Evolutionary conservation across 257 asterid species (phyloP).

Genomic region (Solanum etuberosum): DNA sequence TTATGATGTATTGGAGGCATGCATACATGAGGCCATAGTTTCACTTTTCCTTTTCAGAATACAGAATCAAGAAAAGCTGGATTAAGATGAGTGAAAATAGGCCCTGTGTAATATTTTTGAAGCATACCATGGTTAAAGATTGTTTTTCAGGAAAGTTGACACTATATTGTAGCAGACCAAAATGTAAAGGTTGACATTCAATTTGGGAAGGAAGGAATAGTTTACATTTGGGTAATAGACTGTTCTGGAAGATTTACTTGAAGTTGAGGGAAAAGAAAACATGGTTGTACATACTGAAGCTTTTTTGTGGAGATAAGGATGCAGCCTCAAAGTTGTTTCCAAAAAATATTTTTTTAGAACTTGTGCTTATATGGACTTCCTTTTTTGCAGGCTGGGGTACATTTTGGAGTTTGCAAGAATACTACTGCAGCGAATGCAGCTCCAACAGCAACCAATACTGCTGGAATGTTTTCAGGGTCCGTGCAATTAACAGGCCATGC

Average conservation of each 20-base stretch:
- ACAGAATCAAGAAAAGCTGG: background rate
- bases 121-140: background rate
- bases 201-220: background rate
- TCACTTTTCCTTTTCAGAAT: background rate
- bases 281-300: background rate
- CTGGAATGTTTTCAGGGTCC: conserved; percentile 92
- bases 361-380: background rate
- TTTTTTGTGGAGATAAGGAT: background rate
- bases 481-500: conserved; percentile 76
- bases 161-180: background rate
- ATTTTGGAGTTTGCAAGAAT: conserved; percentile 71
- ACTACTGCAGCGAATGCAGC: conserved; percentile 32
- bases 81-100: background rate
- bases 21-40: background rate
- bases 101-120: background rate
- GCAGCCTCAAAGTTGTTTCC: background rate
- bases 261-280: background rate
- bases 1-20: background rate
- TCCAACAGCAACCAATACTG: conserved; percentile 23
- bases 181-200: background rate
- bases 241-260: background rate
- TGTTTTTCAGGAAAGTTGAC: background rate
- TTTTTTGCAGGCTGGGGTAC: conserved; percentile 62
- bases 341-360: background rate
- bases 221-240: background rate